Percentiles rank a stretch among this genome's conserved stretches.
These are phyloP conservation scores for Halteria grandinella DNA, from an alignment of 73 alveolate species.

Conservation along the genomic window DNA sequence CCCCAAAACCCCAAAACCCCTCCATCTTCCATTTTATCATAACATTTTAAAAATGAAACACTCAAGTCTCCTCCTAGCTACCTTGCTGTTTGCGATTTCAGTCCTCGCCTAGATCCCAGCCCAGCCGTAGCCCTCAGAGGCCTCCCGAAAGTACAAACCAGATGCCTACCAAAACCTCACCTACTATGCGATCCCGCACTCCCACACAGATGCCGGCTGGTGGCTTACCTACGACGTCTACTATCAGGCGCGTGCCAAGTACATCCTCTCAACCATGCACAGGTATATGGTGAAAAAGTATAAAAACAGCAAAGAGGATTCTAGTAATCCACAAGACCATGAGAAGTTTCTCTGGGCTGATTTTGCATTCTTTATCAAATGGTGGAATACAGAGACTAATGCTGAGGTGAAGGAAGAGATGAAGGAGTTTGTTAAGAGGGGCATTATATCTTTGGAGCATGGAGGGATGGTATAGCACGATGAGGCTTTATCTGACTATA, in stretches of 20 bases:
- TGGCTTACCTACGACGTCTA: conserved; percentile 70
- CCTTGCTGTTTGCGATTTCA: no score
- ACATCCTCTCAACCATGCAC: conserved; percentile 54
- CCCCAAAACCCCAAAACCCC: no score
- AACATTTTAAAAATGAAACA: no score
- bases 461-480: conserved; percentile 42
- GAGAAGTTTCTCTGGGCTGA: conserved; percentile 46
- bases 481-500: conserved; percentile 49
- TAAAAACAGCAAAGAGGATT: not conserved
- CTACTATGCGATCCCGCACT: conserved; percentile 83
- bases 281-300: conserved; percentile 17
- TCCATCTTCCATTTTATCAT: no score
- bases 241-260: conserved; percentile 43
- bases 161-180: conserved; percentile 5
- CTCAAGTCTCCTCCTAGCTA: no score
- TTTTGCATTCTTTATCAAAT: conserved; percentile 26
- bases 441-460: conserved; percentile 13
- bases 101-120: no score
- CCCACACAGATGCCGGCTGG: conserved; percentile 93
- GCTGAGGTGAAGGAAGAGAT: not conserved
- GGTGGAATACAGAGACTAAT: conserved; percentile 50
- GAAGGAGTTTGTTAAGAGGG: not conserved
- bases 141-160: no score
- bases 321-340: not conserved
- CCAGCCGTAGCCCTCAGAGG: no score